Conservation (phyloP, 768 basidiomycete species). For the Trametes sanguinea region DNA sequence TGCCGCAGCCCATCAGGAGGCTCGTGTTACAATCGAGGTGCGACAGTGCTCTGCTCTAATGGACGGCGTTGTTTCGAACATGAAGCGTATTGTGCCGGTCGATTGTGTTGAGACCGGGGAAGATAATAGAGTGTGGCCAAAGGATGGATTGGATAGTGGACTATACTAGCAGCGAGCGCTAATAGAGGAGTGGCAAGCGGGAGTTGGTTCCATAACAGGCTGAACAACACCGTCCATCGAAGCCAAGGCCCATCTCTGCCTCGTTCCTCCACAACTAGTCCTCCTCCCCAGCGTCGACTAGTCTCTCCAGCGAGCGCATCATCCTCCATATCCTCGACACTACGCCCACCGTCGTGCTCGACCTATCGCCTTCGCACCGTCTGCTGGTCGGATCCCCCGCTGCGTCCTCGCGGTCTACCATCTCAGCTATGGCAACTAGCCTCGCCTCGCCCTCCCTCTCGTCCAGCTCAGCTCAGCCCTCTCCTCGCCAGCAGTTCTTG, state of each 20-base stretch:
- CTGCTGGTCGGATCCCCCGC: constrained; percentile 24
- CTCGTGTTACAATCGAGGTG: not conserved
- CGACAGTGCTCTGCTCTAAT: not conserved
- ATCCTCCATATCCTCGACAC: not conserved
- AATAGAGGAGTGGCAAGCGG: not conserved
- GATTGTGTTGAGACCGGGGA: too few species aligned
- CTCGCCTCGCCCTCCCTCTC: constrained; percentile 22
- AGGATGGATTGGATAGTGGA: not conserved
- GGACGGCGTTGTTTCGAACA: not conserved
- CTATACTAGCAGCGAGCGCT: not conserved
- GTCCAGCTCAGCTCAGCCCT: constrained; percentile 17
- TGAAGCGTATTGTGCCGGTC: too few species aligned
- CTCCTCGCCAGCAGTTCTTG: constrained; percentile 24
- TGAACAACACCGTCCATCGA: constrained; percentile 8
- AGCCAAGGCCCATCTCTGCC: constrained; percentile 16
- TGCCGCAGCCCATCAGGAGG: constrained; percentile 6
- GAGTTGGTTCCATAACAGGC: constrained; percentile 19
- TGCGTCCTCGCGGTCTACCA: constrained; percentile 8
- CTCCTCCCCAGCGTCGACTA: not conserved
- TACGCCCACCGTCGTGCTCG: not conserved
- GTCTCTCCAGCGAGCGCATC: not conserved
- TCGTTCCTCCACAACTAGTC: not conserved
- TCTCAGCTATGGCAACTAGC: constrained; percentile 24
- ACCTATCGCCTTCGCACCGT: constrained; percentile 12
- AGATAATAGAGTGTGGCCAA: too few species aligned